Percentiles rank a stretch among this genome's conserved stretches.
These are phyloP conservation scores for Flaveria bidentis DNA, from an alignment of 129 eudicot species.

Conservation along the genomic window DNA sequence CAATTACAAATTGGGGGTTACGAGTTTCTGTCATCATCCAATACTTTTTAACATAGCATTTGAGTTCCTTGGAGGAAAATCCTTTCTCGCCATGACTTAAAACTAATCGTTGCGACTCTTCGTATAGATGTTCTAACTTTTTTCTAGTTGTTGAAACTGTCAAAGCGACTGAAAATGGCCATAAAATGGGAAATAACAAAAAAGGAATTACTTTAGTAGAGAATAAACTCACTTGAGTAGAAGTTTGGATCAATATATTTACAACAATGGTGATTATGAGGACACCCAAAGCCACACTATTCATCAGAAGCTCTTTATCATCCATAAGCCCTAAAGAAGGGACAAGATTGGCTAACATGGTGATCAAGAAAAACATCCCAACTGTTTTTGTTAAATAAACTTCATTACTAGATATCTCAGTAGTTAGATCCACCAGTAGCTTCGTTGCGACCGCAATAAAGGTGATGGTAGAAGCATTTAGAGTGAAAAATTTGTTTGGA, in stretches of 20 bases:
- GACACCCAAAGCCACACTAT: neutral
- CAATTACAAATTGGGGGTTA: too few species aligned
- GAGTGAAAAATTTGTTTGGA: too few species aligned
- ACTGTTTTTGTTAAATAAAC: too few species aligned
- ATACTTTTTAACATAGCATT: too few species aligned
- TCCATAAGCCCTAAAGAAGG: slow-evolving; percentile 1
- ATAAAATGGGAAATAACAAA: neutral
- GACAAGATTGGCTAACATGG: slow-evolving; percentile 9
- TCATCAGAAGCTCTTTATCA: neutral
- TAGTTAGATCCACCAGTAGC: too few species aligned
- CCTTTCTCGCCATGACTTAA: neutral
- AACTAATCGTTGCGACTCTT: neutral
- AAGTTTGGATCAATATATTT: neutral
- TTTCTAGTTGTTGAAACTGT: neutral
- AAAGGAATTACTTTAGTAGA: neutral
- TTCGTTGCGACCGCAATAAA: too few species aligned
- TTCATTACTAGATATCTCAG: too few species aligned
- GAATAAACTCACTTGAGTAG: neutral
- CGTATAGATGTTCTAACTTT: neutral
- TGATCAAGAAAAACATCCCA: neutral
- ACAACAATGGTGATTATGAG: neutral
- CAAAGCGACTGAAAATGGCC: neutral
- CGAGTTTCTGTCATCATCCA: too few species aligned
- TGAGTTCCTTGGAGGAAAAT: neutral
- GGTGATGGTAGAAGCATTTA: too few species aligned